A percentile compares a stretch with the other conserved stretches of the same genome.
These are phyloP conservation scores for Nannochloropsis salina DNA, from an alignment of 108 stramenopile species.

Conservation along the genomic window DNA sequence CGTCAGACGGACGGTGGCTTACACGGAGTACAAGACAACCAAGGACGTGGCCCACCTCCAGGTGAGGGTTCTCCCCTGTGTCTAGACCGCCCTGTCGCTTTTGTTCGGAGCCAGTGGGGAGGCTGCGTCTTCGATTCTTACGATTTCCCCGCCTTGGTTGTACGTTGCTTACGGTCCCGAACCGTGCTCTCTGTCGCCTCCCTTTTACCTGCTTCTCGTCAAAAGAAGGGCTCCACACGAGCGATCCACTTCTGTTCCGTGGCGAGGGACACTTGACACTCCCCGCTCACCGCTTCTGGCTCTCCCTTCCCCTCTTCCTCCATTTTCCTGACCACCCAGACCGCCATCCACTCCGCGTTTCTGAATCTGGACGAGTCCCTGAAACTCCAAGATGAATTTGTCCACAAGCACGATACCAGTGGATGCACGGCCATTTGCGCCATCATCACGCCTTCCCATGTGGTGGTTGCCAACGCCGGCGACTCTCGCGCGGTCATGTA, in stretches of 20 bases:
- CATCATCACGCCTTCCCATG: slow-evolving; percentile 48
- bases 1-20: slow-evolving; percentile 33
- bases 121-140: no score
- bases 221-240: no score
- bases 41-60: slow-evolving; percentile 32
- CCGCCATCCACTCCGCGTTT: slow-evolving; percentile 40
- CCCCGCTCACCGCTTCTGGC: not conserved
- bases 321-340: not conserved
- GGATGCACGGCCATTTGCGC: slow-evolving; percentile 48
- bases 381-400: not conserved
- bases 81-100: not conserved
- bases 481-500: slow-evolving; percentile 49
- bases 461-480: slow-evolving; percentile 51
- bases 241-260: no score
- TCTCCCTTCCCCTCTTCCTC: not conserved
- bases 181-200: no score
- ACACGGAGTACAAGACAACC: slow-evolving; percentile 35
- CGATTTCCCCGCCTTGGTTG: no score
- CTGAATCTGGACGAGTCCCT: slow-evolving; percentile 32
- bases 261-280: not conserved
- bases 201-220: no score
- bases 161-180: no score
- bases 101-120: not conserved
- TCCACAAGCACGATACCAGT: slow-evolving; percentile 30
- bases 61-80: slow-evolving; percentile 25